These are phyloP conservation scores for Physcomitrellopsis africana DNA, from an alignment of 225 moss, liverwort and hornwort genomes.

Conservation along the genomic window DNA sequence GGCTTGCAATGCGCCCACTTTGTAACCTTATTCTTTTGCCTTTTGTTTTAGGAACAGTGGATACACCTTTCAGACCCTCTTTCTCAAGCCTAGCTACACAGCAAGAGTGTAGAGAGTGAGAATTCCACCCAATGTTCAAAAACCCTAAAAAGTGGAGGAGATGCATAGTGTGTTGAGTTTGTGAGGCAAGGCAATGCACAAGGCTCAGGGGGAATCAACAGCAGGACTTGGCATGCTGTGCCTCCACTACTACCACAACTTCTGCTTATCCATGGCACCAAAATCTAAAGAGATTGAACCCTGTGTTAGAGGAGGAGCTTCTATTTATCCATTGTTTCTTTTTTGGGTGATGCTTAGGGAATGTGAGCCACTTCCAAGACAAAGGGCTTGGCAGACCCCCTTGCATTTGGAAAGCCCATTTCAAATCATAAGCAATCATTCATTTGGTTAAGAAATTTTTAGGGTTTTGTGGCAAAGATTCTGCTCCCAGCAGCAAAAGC, in stretches of 20 bases:
- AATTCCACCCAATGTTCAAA: too few relatives aligned
- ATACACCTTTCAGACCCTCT: too few relatives aligned
- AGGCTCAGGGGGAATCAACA: constrained; percentile 44
- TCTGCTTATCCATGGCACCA: constrained; percentile 42
- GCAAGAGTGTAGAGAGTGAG: too few relatives aligned
- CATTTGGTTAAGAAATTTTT: constrained; percentile 18
- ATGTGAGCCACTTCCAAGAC: constrained; percentile 10
- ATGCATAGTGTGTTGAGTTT: too few relatives aligned
- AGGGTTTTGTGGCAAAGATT: background rate
- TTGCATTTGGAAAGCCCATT: background rate
- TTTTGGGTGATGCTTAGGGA: constrained; percentile 16
- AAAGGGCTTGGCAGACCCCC: constrained; percentile 15
- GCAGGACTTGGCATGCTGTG: background rate
- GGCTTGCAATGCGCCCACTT: too few relatives aligned
- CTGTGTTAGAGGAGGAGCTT: constrained; percentile 3
- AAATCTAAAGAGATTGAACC: constrained; percentile 36
- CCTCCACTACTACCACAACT: background rate
- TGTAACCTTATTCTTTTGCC: too few relatives aligned
- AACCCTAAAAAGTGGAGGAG: too few relatives aligned
- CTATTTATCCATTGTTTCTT: background rate
- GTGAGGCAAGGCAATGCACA: too few relatives aligned
- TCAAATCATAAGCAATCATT: constrained; percentile 53
- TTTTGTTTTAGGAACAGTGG: too few relatives aligned
- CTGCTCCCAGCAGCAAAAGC: too few relatives aligned
- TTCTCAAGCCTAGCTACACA: too few relatives aligned